Base-by-base conservation (phyloP, 176 grass and related monocot genomes). In the Bolboschoenus planiculmis region DNA sequence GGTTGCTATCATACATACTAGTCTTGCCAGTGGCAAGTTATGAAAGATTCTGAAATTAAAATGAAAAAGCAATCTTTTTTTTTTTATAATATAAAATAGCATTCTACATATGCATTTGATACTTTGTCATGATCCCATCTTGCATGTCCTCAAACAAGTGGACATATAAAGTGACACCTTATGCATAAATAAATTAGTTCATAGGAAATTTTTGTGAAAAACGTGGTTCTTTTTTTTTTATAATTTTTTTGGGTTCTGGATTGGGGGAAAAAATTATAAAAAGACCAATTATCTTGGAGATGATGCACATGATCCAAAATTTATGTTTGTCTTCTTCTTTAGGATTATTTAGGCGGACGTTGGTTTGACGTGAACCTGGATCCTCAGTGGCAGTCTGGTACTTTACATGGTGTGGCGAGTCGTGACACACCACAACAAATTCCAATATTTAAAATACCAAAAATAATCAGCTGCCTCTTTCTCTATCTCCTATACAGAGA, bases 1-100 rank as follows among this genome's bases (percentile, higher is more conserved):
- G 37, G 79, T 62, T 46, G 79, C 79, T 81, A 64, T 81, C 79
- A 64, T 81, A 27, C 23, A 40, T 10, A 47, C 34, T 61, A 81
- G 20, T 24, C 11, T 50, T 73, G 68, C 40, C 62, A 13, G 21
- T 23, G 13, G 8, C 42, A 75, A 40, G 21, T 74, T 30, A 15
- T 47, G 9, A 7, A 71, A 71, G 42, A 47, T 20, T 44, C 6
- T 24, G 23, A 58, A 58, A 21, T 6, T 60, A 29, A 60, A 60
- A 26, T 58, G 9, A 60, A 29, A 29, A 1, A 60, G 10, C 26
- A 60, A 60, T 16, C 11, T 16, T 53, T 13, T 47, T 47, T 11
- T 47, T 44, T 44, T 7, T 44, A 44, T 44, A 44, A n/a, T n/a
- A 44, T 21, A 20, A 56, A 58, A 15, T 24, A 58, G 7, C 56